Percentiles rank a stretch among this genome's conserved stretches.
phyloP scores from a whole-genome alignment of 2,329 filamentous ascomycete species.

The Grosmannia serpens region DNA sequence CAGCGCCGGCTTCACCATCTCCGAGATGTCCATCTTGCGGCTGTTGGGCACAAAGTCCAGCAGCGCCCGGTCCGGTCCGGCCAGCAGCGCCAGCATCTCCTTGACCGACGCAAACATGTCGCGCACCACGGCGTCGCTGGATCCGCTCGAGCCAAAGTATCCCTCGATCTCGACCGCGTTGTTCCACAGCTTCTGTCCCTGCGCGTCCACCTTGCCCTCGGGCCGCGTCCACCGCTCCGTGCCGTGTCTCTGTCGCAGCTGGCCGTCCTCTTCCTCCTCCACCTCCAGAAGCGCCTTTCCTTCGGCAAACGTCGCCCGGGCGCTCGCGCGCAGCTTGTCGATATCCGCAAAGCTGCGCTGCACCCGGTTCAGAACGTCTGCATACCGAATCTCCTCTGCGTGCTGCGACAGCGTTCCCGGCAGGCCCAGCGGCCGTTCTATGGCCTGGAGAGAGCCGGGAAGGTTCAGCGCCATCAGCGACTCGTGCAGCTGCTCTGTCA shows the following conservation, averaged over 20 bases:
- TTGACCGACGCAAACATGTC: constrained; percentile 71
- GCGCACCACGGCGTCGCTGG: constrained; percentile 51
- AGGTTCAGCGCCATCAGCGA: constrained; percentile 73
- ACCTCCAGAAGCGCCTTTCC: constrained; percentile 65
- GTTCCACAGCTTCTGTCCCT: constrained; percentile 57
- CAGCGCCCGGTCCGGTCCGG: constrained; percentile 67
- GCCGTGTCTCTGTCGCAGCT: constrained; percentile 64
- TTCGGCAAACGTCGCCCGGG: constrained; percentile 70
- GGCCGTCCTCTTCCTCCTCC: constrained; percentile 75
- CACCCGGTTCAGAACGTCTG: constrained; percentile 69
- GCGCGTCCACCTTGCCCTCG: constrained; percentile 56
- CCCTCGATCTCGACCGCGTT: constrained; percentile 71
- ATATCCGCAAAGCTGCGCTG: constrained; percentile 78
- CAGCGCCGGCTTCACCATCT: constrained; percentile 68
- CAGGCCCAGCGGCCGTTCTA: constrained; percentile 87
- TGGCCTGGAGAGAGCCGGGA: constrained; percentile 81
- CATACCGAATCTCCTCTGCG: constrained; percentile 86
- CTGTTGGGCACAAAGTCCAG: constrained; percentile 86
- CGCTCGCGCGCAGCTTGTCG: constrained; percentile 73
- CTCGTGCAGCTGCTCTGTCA: constrained; percentile 72
- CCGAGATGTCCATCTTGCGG: constrained; percentile 64
- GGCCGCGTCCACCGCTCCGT: constrained; percentile 74
- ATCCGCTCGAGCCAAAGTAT: constrained; percentile 60
- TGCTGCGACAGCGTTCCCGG: constrained; percentile 79
- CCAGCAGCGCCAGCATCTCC: constrained; percentile 61